Evolutionary conservation across 148 eudicot species (phyloP).

Genomic region (Fagopyrum tataricum): DNA sequence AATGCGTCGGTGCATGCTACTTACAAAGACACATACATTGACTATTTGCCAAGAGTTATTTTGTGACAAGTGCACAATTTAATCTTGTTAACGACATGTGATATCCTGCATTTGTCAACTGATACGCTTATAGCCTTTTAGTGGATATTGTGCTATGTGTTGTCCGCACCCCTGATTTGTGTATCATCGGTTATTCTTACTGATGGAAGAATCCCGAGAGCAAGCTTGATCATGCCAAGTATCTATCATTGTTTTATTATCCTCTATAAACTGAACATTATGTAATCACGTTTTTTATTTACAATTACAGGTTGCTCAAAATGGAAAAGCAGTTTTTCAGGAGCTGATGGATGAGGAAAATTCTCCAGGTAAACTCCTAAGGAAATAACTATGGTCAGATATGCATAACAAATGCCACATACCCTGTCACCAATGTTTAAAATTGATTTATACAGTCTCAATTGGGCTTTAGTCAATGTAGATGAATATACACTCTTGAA

Average conservation of each 20-base stretch:
- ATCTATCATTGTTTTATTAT: not conserved
- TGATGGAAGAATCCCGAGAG: not conserved
- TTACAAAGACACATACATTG: not conserved
- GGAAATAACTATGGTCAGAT: conserved; percentile 23
- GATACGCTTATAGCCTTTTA: too few relatives aligned
- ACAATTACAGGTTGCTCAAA: conserved; percentile 37
- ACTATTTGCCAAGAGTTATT: not conserved
- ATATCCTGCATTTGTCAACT: too few relatives aligned
- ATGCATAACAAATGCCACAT: conserved; percentile 9
- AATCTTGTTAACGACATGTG: not conserved
- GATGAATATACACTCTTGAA: conserved; percentile 2
- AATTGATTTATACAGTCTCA: not conserved
- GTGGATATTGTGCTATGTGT: too few relatives aligned
- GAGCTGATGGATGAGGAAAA: conserved; percentile 29
- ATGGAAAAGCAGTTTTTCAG: conserved; percentile 34
- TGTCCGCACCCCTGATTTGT: not conserved
- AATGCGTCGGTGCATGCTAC: not conserved
- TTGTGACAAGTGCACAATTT: not conserved
- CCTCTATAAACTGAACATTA: not conserved
- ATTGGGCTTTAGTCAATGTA: conserved; percentile 1
- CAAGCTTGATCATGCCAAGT: not conserved
- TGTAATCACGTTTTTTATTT: not conserved
- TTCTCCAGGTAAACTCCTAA: conserved; percentile 29
- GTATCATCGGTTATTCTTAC: not conserved
- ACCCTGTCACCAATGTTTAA: not conserved